Evolutionary conservation across 2,329 filamentous ascomycete genomes (phyloP).

Genomic region (Ophiostoma sp.): DNA sequence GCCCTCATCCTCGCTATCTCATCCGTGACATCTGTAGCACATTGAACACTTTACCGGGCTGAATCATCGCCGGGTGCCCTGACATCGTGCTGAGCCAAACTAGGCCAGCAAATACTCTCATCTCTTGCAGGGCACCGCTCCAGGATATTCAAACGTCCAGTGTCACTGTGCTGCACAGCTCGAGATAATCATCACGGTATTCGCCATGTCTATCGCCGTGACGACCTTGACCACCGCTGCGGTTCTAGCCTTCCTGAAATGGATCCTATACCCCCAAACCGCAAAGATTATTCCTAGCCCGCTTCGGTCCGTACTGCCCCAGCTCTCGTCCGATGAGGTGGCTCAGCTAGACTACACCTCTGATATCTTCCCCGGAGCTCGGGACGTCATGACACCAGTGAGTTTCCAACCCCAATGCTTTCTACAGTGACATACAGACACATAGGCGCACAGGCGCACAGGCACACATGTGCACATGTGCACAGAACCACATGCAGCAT

Average conservation of each 20-base stretch:
- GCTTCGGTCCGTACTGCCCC: slow-evolving; percentile 29
- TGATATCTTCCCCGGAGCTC: slow-evolving; percentile 63
- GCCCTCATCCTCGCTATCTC: not conserved
- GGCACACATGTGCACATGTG: no score
- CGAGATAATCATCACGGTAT: not conserved
- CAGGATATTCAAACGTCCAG: not conserved
- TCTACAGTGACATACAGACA: not conserved
- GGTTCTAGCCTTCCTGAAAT: slow-evolving; percentile 27
- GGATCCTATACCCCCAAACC: slow-evolving; percentile 29
- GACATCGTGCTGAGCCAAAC: not conserved
- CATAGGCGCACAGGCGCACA: not conserved
- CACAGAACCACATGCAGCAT: not conserved
- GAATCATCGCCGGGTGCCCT: not conserved
- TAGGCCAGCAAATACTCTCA: not conserved
- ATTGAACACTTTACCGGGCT: not conserved
- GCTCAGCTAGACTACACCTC: slow-evolving; percentile 51
- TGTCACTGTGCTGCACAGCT: not conserved
- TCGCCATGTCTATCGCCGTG: slow-evolving; percentile 11
- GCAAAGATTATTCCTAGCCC: slow-evolving; percentile 29
- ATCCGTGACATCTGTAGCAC: not conserved
- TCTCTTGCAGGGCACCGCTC: not conserved
- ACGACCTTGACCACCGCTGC: slow-evolving; percentile 28
- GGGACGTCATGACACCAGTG: slow-evolving; percentile 66
- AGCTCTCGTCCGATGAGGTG: slow-evolving; percentile 28
- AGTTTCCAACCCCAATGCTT: slow-evolving; percentile 25